phyloP scores from a whole-genome alignment of 75 land plant species.

The Pinus albicaulis region DNA sequence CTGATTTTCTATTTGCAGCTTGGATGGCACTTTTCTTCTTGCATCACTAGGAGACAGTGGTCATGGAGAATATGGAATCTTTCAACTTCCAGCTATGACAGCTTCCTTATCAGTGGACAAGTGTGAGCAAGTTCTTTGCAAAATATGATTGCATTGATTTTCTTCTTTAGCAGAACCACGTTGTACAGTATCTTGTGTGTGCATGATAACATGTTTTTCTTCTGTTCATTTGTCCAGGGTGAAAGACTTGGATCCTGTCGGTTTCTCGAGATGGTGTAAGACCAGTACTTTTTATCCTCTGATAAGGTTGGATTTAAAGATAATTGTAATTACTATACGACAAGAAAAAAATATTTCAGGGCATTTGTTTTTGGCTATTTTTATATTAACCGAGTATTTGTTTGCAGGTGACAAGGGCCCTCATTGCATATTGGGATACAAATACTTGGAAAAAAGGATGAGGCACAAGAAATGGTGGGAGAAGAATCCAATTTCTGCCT shows the following conservation, averaged over 20 bases:
- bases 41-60: slow-evolving; percentile 73
- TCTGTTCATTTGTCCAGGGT: slow-evolving; percentile 18
- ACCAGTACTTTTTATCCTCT: slow-evolving; percentile 51
- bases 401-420: slow-evolving; percentile 32
- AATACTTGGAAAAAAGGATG: slow-evolving; percentile 64
- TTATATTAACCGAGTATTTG: too few species aligned
- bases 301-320: slow-evolving; percentile 37
- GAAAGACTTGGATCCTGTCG: slow-evolving; percentile 64
- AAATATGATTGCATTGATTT: not conserved
- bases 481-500: slow-evolving; percentile 75
- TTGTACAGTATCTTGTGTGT: too few species aligned
- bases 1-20: slow-evolving; percentile 27
- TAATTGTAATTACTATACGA: not conserved
- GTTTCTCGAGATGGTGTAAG: slow-evolving; percentile 47
- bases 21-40: slow-evolving; percentile 72
- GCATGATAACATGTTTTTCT: too few species aligned
- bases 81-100: slow-evolving; percentile 30
- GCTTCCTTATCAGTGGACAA: slow-evolving; percentile 50
- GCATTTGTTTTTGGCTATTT: too few species aligned
- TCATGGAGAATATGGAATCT: slow-evolving; percentile 88
- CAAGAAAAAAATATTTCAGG: too few species aligned
- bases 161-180: not conserved
- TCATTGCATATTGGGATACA: slow-evolving; percentile 68
- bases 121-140: slow-evolving; percentile 24
- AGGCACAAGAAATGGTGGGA: slow-evolving; percentile 46